Conservation (phyloP, 2,329 filamentous ascomycete genomes). For the Pseudonectria buxi region DNA sequence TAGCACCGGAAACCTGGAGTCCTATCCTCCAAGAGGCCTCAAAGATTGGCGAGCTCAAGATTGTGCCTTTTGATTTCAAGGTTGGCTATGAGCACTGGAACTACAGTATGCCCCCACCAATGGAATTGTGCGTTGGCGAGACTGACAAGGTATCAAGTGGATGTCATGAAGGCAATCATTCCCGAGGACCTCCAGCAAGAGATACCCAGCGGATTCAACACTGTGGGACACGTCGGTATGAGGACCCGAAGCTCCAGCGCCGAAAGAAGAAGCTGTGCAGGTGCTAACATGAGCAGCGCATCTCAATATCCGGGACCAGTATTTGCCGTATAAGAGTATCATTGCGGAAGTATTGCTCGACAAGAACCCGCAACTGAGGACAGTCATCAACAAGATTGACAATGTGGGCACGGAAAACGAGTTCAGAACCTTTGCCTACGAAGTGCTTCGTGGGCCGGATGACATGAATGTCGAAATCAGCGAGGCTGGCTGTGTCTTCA, state of each 20-base stretch:
- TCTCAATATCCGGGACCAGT: conserved; percentile 78
- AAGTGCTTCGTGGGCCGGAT: conserved; percentile 75
- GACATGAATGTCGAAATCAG: conserved; percentile 77
- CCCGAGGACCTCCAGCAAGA: conserved; percentile 75
- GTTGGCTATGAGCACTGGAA: conserved; percentile 84
- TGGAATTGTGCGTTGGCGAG: background rate
- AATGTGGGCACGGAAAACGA: conserved; percentile 78
- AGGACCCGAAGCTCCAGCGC: conserved; percentile 9
- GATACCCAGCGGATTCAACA: conserved; percentile 78
- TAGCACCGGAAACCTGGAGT: conserved; percentile 66
- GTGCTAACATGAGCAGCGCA: conserved; percentile 52
- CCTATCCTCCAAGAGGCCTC: conserved; percentile 61
- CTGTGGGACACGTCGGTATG: conserved; percentile 78
- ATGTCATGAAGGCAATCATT: conserved; percentile 76
- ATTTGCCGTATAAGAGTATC: conserved; percentile 76
- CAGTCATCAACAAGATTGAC: conserved; percentile 94
- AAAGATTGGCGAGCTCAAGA: conserved; percentile 56
- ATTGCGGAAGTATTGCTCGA: conserved; percentile 82
- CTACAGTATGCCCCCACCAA: conserved; percentile 50
- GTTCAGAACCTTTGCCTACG: conserved; percentile 89
- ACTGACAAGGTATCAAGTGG: conserved; percentile 43
- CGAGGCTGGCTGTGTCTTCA: conserved; percentile 80
- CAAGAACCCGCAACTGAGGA: conserved; percentile 76
- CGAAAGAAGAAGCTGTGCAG: background rate
- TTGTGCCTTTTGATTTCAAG: conserved; percentile 69